Evolutionary conservation across 306 rosid genomes (phyloP).

Genomic region (Prosopis cineraria): DNA sequence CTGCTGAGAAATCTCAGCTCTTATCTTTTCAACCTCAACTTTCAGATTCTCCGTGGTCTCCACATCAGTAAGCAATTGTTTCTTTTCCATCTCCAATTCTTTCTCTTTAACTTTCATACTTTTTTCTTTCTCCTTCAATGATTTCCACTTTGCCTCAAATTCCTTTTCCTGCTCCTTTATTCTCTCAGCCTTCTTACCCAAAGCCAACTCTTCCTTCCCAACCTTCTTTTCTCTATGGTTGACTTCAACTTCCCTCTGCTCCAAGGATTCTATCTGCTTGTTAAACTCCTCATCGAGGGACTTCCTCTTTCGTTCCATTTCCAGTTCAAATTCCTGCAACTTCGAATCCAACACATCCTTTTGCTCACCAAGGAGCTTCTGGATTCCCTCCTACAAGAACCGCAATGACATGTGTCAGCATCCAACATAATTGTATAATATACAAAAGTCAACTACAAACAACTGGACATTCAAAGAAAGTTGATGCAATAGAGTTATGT

Average conservation of each 20-base stretch:
- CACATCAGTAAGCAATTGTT: constrained; percentile 58
- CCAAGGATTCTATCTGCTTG: constrained; percentile 47
- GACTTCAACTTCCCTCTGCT: constrained; percentile 66
- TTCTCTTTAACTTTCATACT: constrained; percentile 58
- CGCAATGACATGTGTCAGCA: constrained; percentile 31
- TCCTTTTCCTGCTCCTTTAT: constrained; percentile 75
- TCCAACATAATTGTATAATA: constrained; percentile 30
- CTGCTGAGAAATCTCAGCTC: constrained; percentile 59
- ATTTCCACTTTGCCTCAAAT: constrained; percentile 56
- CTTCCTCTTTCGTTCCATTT: constrained; percentile 58
- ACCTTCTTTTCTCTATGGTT: constrained; percentile 72
- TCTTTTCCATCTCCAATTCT: constrained; percentile 69
- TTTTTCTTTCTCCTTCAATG: constrained; percentile 68
- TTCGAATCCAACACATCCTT: constrained; percentile 52
- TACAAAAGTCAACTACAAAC: constrained; percentile 7
- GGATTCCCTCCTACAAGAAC: constrained; percentile 65
- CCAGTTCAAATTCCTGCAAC: constrained; percentile 65
- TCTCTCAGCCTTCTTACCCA: constrained; percentile 75
- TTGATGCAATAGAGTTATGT: background rate
- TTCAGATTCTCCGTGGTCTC: constrained; percentile 54
- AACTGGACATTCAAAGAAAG: background rate
- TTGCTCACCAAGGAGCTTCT: constrained; percentile 64
- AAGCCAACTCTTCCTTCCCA: constrained; percentile 64
- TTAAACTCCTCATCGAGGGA: constrained; percentile 57
- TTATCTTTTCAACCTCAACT: constrained; percentile 58